phyloP scores from a whole-genome alignment of 2,329 filamentous ascomycete species.

The Colletotrichum nymphaeae region DNA sequence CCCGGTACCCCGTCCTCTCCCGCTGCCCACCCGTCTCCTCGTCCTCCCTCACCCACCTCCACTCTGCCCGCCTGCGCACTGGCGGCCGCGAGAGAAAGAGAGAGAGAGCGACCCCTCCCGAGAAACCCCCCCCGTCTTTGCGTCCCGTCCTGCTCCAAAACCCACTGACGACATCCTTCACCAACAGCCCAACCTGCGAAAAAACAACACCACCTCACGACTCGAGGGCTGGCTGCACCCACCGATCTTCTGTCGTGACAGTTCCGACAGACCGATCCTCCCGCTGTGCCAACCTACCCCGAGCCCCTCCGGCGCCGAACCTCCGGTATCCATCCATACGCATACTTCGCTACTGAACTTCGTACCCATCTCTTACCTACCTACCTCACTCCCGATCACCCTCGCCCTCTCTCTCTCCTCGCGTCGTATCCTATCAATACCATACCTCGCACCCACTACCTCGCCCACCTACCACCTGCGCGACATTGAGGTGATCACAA shows the following conservation, averaged over 20 bases:
- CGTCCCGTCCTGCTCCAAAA: slow-evolving; percentile 31
- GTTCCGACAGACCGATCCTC: slow-evolving; percentile 32
- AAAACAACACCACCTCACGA: slow-evolving; percentile 31
- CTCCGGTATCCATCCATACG: slow-evolving; percentile 19
- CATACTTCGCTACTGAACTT: not conserved
- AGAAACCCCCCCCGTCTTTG: slow-evolving; percentile 10
- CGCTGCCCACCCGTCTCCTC: not conserved
- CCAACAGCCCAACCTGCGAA: slow-evolving; percentile 29
- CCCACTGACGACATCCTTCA: slow-evolving; percentile 35
- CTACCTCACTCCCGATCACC: not conserved
- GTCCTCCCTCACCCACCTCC: not conserved
- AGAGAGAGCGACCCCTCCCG: slow-evolving; percentile 29
- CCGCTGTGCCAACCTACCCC: slow-evolving; percentile 26
- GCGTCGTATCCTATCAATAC: not conserved
- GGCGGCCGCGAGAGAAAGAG: slow-evolving; percentile 2
- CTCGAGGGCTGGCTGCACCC: slow-evolving; percentile 34
- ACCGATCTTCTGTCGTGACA: slow-evolving; percentile 34
- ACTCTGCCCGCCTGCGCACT: slow-evolving; percentile 10
- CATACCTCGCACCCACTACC: not conserved
- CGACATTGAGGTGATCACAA: not conserved
- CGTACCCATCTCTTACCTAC: not conserved
- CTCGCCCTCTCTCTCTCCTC: not conserved
- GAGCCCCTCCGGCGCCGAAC: slow-evolving; percentile 29
- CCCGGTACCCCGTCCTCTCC: not conserved
- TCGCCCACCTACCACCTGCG: not conserved